These are phyloP conservation scores for Blastosporella zonata DNA, from an alignment of 1,284 basidiomycete species.

Conservation along the genomic window DNA sequence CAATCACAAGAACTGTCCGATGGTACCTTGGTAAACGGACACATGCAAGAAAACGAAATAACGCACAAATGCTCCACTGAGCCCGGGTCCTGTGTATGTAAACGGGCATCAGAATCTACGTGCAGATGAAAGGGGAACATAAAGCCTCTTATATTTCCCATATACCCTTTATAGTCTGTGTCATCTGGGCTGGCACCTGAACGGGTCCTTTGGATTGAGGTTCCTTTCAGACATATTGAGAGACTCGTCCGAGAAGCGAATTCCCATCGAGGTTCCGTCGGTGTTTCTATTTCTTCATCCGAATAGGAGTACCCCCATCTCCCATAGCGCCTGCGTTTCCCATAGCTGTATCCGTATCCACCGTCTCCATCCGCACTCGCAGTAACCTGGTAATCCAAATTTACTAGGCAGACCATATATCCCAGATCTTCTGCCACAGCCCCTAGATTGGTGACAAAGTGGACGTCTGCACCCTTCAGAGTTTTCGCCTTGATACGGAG, in stretches of 20 bases:
- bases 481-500: constrained; percentile 20
- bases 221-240: constrained; percentile 29
- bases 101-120: background rate
- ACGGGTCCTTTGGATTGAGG: constrained; percentile 32
- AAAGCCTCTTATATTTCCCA: constrained; percentile 35
- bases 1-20: constrained; percentile 39
- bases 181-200: constrained; percentile 34
- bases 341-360: constrained; percentile 11
- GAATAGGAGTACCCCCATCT: constrained; percentile 8
- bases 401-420: constrained; percentile 33
- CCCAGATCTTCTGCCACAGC: constrained; percentile 27
- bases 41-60: background rate
- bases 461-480: constrained; percentile 34
- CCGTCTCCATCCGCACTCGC: constrained; percentile 31
- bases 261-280: constrained; percentile 35
- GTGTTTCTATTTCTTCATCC: constrained; percentile 25
- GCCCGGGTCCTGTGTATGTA: constrained; percentile 25
- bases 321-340: constrained; percentile 21
- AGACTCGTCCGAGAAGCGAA: constrained; percentile 15
- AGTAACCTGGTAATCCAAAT: constrained; percentile 30
- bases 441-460: constrained; percentile 25
- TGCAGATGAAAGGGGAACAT: background rate
- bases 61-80: constrained; percentile 27
- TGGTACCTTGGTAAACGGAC: constrained; percentile 36
- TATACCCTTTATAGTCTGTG: constrained; percentile 39